These are phyloP conservation scores for Dictyostelium brefeldianum DNA, from an alignment of 78 protist genomes.

Conservation along the genomic window DNA sequence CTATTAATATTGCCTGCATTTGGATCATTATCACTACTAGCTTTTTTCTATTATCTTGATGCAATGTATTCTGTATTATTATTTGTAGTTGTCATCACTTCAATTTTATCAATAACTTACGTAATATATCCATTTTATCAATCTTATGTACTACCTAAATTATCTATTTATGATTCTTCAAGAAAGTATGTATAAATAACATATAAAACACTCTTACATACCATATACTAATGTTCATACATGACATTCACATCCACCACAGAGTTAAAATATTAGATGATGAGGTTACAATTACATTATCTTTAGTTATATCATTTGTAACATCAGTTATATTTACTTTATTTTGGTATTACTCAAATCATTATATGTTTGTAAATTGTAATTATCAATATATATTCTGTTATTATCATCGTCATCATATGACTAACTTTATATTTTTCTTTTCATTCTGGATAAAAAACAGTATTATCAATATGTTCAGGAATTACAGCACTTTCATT, in stretches of 20 bases:
- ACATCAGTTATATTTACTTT: neutral
- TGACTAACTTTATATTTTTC: too few relatives aligned
- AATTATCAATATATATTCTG: neutral
- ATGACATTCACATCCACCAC: too few relatives aligned
- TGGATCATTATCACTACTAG: conserved; percentile 1
- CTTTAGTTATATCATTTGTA: neutral
- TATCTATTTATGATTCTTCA: conserved; percentile 11
- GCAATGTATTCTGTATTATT: conserved; percentile 26
- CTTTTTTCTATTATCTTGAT: conserved; percentile 19
- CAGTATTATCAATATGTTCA: conserved; percentile 33
- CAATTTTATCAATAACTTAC: conserved; percentile 6
- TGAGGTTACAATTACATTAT: conserved; percentile 10
- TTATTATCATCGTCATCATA: too few relatives aligned
- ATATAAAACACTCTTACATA: too few relatives aligned
- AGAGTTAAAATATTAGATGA: conserved; percentile 23
- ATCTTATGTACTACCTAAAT: neutral
- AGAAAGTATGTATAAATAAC: too few relatives aligned
- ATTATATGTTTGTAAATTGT: conserved; percentile 36
- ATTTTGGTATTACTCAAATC: conserved; percentile 21
- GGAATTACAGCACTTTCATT: conserved; percentile 39
- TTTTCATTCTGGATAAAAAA: too few relatives aligned
- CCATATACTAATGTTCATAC: too few relatives aligned
- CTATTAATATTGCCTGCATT: neutral
- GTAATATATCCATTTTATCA: neutral
- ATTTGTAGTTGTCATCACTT: neutral